These are phyloP conservation scores for Pseudoturritis turrita DNA, from an alignment of 345 rosid species.

Conservation along the genomic window DNA sequence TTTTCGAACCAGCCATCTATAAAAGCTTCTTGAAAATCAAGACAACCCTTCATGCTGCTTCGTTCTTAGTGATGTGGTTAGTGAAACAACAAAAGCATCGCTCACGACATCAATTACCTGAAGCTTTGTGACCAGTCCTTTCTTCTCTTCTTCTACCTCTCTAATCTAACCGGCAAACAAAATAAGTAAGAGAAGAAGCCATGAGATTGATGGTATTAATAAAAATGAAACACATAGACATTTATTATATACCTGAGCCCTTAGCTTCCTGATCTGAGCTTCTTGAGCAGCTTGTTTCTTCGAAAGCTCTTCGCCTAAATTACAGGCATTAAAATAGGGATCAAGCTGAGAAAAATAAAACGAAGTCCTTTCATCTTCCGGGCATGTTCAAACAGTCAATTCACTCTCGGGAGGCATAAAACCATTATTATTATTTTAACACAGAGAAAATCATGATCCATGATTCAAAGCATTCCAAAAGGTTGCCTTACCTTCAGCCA, in stretches of 20 bases:
- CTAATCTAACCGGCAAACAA: conserved; percentile 59
- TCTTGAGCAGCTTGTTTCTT: conserved; percentile 98
- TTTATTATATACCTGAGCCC: conserved; percentile 75
- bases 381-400: not conserved
- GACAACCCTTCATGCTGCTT: conserved; percentile 5
- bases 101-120: conserved; percentile 57
- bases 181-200: conserved; percentile 18
- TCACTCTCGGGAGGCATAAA: not conserved
- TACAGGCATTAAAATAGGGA: conserved; percentile 4
- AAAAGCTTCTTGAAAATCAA: conserved; percentile 7
- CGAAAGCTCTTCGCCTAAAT: conserved; percentile 95
- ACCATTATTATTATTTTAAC: not conserved
- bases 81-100: not conserved
- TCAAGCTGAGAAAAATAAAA: conserved; percentile 1
- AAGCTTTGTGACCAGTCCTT: conserved; percentile 85
- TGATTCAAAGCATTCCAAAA: conserved; percentile 14
- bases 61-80: not conserved
- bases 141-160: conserved; percentile 98
- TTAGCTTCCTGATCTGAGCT: conserved; percentile 87
- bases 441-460: not conserved
- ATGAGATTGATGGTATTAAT: conserved; percentile 5
- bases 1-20: conserved; percentile 1
- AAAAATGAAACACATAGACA: conserved; percentile 5
- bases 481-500: conserved; percentile 88
- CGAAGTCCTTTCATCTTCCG: not conserved